Conservation (phyloP, 225 moss, liverwort and hornwort genomes). For the Anthoceros angustus region DNA sequence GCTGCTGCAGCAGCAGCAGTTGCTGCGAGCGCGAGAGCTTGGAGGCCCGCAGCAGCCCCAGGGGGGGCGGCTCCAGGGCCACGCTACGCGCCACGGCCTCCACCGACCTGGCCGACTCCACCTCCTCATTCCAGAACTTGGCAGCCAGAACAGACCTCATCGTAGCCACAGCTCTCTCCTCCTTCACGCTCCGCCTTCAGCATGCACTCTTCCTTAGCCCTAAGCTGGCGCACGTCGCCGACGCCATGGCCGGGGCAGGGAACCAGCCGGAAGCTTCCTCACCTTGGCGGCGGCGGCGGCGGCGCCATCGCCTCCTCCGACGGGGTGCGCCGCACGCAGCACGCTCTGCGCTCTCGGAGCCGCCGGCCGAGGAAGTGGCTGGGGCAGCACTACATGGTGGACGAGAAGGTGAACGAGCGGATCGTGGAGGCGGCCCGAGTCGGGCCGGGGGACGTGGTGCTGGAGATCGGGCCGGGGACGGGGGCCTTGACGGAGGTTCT, state of each 20-base stretch:
- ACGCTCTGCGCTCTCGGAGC: conserved; percentile 63
- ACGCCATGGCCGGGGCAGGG: too few relatives aligned
- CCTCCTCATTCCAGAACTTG: conserved; percentile 92
- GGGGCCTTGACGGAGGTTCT: conserved; percentile 82
- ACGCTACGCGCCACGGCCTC: conserved; percentile 50
- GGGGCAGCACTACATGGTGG: conserved; percentile 95
- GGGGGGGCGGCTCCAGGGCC: conserved; percentile 55
- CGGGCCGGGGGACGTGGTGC: conserved; percentile 58
- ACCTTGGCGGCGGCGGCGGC: too few relatives aligned
- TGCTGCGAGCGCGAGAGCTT: conserved; percentile 83
- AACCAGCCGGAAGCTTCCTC: too few relatives aligned
- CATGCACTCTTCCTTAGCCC: background rate
- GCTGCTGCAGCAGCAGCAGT: conserved; percentile 59
- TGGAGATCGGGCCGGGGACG: conserved; percentile 95
- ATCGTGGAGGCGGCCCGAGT: conserved; percentile 61
- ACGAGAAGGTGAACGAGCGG: conserved; percentile 50
- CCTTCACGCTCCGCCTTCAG: conserved; percentile 15
- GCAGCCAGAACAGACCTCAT: conserved; percentile 63
- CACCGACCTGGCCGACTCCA: conserved; percentile 69
- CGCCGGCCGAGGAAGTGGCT: conserved; percentile 86
- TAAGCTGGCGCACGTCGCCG: too few relatives aligned
- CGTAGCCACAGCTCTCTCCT: conserved; percentile 13
- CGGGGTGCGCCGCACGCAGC: conserved; percentile 41
- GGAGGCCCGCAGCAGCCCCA: conserved; percentile 60
- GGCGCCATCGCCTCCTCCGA: conserved; percentile 8